Evolutionary conservation across 495 filamentous ascomycete genomes (phyloP), one percentile per base, ranked within the genome.

Genomic region (Aspergillus mulundensis): DNA sequence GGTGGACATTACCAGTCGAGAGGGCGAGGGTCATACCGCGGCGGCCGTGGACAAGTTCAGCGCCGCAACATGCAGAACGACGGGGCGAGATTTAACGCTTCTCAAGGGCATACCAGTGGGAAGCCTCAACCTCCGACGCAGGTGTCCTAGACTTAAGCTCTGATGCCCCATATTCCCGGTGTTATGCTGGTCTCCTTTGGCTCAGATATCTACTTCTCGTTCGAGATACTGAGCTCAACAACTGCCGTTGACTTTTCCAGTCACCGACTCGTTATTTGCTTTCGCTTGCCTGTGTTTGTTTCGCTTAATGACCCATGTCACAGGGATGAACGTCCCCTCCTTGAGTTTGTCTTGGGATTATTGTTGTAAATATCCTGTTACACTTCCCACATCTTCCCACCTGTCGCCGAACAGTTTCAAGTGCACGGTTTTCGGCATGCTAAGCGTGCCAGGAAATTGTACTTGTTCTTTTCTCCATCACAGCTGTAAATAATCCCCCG

Each of bases 31-130:
- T 64, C 66, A 38, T 77, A 75, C 52, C 73, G 76, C 50, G 76
- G 74, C 32, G 66, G 69, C 46, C 72, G 76, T 45, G 76, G 76
- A 24, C 75, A 76, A 47, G 75, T 73, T 44, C 74, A 70, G 44
- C 76, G 76, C 6, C 74, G 76, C 58, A 70, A 67, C 36, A 48
- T 64, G 11, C 66, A 66, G 7, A 61, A 66, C 58, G 71, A 77
- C 43, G 39, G 57, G 39, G 68, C 69, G 56, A 68, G 60, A 57
- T 61, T 65, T n/a, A 53, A 57, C 20, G 39, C 62, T 53, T 32
- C 65, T 40, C 67, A 68, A 28, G 60, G 61, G 45, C 69, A 71
- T 28, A 48, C 62, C 39, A 60, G 60, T 24, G 58, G 61, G 55
- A 74, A 75, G 36, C 51, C 75, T 1, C 73, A 70, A 21, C 57